Base-by-base conservation (phyloP, 2,329 filamentous ascomycete species). In the Metarhizium humberi region DNA sequence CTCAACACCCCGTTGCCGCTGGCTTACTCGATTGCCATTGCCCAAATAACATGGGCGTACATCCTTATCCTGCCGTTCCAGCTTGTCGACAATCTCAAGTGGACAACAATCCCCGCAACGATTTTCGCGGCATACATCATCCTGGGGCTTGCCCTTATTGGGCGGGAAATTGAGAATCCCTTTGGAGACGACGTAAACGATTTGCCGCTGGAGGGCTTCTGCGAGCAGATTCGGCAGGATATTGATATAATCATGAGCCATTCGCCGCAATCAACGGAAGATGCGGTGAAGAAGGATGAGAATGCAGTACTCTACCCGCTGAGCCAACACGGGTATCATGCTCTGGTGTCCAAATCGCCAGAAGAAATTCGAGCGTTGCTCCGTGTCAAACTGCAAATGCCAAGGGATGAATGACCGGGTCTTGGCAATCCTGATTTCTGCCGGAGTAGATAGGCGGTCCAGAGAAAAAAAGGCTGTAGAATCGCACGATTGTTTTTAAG, bases 121-220 rank as follows among this genome's bases (percentile, higher is more conserved):
- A 72, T 81, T 10, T 69, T 82, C 29, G 79, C 81, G 58, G 74
- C 78, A 50, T 82, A 80, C 58, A 82, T 80, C 66, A 75, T 79
- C 60, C 51, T 56, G 3, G 55, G 55, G 8, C 45, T 56, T 48
- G 45, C 45, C 18, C 45, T 79, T 59, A 92, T 92, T 63, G 88
- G 88, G 42, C 82, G 82, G 60, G 88, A 94, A 70, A 87, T 94
- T 59, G 89, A 92, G 69, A 90, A 94, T 64, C 89, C 89, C 7
- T 94, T 92, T 67, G 89, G 89, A 56, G 77, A 84, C 60, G 89
- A 92, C 59, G 88, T 92, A 61, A 94, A 92, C 65, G 89, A 92
- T 69, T 72, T 92, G 40, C 86, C 87, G 0, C 77, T 91, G 2
- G 88, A 92, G 65, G 73, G 77, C 16, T 95, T 85, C 75, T 94